phyloP scores from a whole-genome alignment of 352 stramenopile genomes.

The Elongisporangium undulatum region DNA sequence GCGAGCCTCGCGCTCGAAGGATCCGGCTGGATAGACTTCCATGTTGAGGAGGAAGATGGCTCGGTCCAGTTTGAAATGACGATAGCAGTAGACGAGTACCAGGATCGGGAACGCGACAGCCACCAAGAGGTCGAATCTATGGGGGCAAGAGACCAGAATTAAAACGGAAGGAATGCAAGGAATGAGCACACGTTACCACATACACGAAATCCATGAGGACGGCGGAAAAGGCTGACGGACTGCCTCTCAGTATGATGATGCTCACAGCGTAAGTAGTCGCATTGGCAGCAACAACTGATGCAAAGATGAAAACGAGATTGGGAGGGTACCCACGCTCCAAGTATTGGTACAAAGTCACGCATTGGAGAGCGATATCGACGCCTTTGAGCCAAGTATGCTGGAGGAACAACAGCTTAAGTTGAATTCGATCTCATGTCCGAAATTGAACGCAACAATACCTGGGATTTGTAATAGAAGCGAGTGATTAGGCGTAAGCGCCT shows the following conservation, averaged over 20 bases:
- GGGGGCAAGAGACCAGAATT: too few relatives aligned
- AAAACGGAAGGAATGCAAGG: too few relatives aligned
- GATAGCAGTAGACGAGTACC: conserved; percentile 16
- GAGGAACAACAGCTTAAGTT: not conserved
- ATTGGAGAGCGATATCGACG: not conserved
- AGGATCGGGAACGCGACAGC: conserved; percentile 23
- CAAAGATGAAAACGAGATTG: not conserved
- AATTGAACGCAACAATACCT: too few relatives aligned
- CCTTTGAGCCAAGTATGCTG: not conserved
- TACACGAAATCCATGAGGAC: not conserved
- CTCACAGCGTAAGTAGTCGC: not conserved
- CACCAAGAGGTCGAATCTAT: conserved; percentile 23
- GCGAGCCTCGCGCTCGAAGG: conserved; percentile 25
- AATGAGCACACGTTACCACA: not conserved
- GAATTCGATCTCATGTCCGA: too few relatives aligned
- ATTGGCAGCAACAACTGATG: not conserved
- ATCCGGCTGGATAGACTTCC: conserved; percentile 13
- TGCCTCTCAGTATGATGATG: not conserved
- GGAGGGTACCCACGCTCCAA: not conserved
- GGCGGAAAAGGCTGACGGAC: not conserved
- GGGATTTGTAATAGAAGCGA: too few relatives aligned
- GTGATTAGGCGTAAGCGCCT: too few relatives aligned
- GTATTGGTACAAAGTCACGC: not conserved
- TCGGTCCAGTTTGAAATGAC: conserved; percentile 24
- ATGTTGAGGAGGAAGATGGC: conserved; percentile 16